phyloP scores from a whole-genome alignment of 352 stramenopile species.

The Chrysophaeum taylorii region DNA sequence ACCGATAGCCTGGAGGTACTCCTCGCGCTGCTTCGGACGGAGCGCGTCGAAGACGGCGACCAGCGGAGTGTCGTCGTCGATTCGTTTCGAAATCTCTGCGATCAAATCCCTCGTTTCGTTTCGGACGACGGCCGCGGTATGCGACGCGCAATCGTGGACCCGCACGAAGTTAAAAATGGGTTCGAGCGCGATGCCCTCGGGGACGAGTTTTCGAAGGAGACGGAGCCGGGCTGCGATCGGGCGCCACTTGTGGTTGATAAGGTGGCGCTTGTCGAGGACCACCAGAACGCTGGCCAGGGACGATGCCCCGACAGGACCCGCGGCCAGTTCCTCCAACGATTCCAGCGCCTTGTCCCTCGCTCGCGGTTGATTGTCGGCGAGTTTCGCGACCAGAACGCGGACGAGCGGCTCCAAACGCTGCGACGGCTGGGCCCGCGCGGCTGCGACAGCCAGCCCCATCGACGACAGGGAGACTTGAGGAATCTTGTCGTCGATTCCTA shows the following conservation, averaged over 20 bases:
- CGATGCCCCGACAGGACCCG: conserved; percentile 13
- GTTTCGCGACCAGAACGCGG: conserved; percentile 21
- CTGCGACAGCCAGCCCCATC: conserved; percentile 10
- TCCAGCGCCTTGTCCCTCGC: conserved; percentile 22
- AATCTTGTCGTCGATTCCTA: conserved; percentile 25
- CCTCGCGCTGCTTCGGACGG: conserved; percentile 21
- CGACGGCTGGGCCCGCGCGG: neutral
- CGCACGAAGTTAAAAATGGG: conserved; percentile 14
- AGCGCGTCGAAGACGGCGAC: conserved; percentile 15
- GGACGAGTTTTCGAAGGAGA: conserved; percentile 12
- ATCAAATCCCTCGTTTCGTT: conserved; percentile 15
- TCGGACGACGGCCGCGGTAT: conserved; percentile 17
- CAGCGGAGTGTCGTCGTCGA: conserved; percentile 4
- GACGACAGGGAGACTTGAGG: conserved; percentile 30
- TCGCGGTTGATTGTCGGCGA: conserved; percentile 26
- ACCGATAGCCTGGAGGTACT: conserved; percentile 16
- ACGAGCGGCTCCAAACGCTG: neutral
- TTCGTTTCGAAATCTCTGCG: conserved; percentile 15
- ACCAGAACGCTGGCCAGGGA: neutral
- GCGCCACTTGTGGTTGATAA: neutral
- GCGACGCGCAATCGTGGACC: neutral
- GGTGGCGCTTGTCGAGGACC: conserved; percentile 22
- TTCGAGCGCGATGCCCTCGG: conserved; percentile 8
- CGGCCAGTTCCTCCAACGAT: conserved; percentile 16
- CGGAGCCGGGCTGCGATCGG: neutral